A percentile compares a stretch with the other conserved stretches of the same genome.
Evolutionary conservation across 352 stramenopile genomes (phyloP).

Genomic region (Phytophthora litchii): DNA sequence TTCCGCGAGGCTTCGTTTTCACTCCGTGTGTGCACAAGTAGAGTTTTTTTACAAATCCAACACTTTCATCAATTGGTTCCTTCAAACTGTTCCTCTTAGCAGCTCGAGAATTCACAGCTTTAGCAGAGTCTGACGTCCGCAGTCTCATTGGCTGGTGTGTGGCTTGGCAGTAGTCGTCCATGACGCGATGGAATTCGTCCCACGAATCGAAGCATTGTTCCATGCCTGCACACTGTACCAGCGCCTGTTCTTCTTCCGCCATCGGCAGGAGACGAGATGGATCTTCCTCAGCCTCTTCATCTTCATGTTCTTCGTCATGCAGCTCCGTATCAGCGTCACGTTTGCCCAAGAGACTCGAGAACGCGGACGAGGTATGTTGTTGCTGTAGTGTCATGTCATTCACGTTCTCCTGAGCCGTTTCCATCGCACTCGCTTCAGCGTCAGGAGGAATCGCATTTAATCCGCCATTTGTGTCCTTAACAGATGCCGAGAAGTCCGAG

Average conservation of each 20-base stretch:
- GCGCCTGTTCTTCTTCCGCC: constrained; percentile 59
- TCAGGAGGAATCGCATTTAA: constrained; percentile 9
- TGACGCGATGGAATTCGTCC: constrained; percentile 82
- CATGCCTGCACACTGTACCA: constrained; percentile 74
- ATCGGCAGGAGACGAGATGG: constrained; percentile 54
- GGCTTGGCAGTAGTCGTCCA: constrained; percentile 77
- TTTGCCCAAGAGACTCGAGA: constrained; percentile 63
- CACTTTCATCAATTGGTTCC: constrained; percentile 84
- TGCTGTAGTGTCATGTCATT: constrained; percentile 30
- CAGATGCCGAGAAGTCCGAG: constrained; percentile 19
- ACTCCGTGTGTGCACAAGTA: constrained; percentile 86
- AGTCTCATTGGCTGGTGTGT: constrained; percentile 84
- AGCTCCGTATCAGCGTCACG: constrained; percentile 64
- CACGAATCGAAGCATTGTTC: constrained; percentile 84
- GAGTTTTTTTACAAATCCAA: constrained; percentile 87
- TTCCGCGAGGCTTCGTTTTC: constrained; percentile 83
- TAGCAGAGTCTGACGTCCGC: constrained; percentile 81
- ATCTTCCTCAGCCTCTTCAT: constrained; percentile 59
- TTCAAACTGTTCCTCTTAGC: constrained; percentile 87
- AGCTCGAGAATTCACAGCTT: constrained; percentile 75
- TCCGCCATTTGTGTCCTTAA: constrained; percentile 21
- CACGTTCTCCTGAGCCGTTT: constrained; percentile 7
- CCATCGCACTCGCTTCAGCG: constrained; percentile 3
- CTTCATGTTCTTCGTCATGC: constrained; percentile 58
- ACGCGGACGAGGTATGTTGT: constrained; percentile 36